phyloP scores from a whole-genome alignment of 176 grass and related monocot species.

The Canna indica region DNA sequence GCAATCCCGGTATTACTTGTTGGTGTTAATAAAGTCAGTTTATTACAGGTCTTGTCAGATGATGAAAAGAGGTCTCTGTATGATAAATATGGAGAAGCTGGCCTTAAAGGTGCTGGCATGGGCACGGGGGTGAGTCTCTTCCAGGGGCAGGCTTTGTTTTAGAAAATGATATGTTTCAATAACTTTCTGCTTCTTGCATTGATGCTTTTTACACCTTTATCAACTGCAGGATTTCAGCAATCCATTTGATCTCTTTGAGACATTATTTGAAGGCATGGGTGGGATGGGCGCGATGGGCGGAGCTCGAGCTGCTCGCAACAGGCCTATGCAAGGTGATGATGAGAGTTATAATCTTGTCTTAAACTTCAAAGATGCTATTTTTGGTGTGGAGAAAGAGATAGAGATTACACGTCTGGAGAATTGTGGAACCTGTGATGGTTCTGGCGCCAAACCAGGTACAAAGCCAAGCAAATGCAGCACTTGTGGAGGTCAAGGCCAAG shows the following conservation, averaged over 20 bases:
- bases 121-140: slow-evolving; percentile 66
- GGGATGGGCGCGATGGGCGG: slow-evolving; percentile 91
- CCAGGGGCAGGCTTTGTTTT: neutral
- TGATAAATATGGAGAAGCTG: slow-evolving; percentile 98
- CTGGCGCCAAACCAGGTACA: slow-evolving; percentile 79
- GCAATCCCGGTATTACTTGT: slow-evolving; percentile 7
- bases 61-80: slow-evolving; percentile 90
- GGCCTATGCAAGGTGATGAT: slow-evolving; percentile 89
- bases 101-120: slow-evolving; percentile 90
- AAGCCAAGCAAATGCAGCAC: slow-evolving; percentile 66
- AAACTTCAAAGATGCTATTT: slow-evolving; percentile 93
- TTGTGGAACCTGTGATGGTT: slow-evolving; percentile 83
- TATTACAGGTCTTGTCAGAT: slow-evolving; percentile 73
- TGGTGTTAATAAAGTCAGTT: neutral
- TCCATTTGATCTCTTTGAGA: slow-evolving; percentile 93
- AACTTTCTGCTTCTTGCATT: neutral
- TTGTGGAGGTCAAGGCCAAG: slow-evolving; percentile 92
- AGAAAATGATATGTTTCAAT: neutral
- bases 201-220: neutral
- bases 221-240: slow-evolving; percentile 75
- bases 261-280: slow-evolving; percentile 89
- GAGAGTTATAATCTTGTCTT: slow-evolving; percentile 82
- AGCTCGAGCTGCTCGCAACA: slow-evolving; percentile 62
- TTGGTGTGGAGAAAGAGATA: slow-evolving; percentile 94
- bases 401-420: slow-evolving; percentile 70